Evolutionary conservation across 1,284 basidiomycete species (phyloP).

Genomic region (Ganoderma resinaceum): DNA sequence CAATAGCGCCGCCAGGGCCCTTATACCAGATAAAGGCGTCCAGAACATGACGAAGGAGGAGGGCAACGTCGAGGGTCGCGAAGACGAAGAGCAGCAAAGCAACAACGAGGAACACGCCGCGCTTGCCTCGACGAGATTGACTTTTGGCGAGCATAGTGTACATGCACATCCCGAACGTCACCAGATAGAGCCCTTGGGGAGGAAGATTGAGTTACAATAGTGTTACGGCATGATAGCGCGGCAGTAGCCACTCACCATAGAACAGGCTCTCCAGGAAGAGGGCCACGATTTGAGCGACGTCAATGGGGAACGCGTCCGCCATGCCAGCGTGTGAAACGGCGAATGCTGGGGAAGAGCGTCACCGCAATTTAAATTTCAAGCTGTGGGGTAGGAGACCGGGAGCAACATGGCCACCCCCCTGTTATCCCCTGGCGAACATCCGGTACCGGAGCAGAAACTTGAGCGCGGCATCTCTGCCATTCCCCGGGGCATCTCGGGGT

Average conservation of each 20-base stretch:
- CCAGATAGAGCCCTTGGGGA: not conserved
- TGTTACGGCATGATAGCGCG: too few relatives aligned
- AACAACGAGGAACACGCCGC: not conserved
- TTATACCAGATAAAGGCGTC: constrained; percentile 36
- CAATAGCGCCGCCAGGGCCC: constrained; percentile 33
- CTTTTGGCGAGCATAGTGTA: not conserved
- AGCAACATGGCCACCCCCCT: not conserved
- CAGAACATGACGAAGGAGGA: constrained; percentile 36
- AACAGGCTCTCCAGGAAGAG: constrained; percentile 5
- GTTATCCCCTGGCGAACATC: not conserved
- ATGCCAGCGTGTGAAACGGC: not conserved
- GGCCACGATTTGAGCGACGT: not conserved
- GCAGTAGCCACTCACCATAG: not conserved
- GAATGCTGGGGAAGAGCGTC: not conserved
- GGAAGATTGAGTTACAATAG: not conserved
- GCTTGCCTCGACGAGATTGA: not conserved
- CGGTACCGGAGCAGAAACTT: not conserved
- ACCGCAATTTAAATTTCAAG: not conserved
- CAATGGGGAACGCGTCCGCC: not conserved
- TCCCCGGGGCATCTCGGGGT: not conserved
- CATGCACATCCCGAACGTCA: constrained; percentile 3
- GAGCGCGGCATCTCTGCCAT: not conserved
- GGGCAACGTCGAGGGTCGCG: constrained; percentile 35
- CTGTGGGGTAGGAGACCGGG: not conserved
- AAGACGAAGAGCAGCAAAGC: constrained; percentile 10